Conservation (phyloP, 192 early-diverging fungal genomes). For the Kappamyces sp. region DNA sequence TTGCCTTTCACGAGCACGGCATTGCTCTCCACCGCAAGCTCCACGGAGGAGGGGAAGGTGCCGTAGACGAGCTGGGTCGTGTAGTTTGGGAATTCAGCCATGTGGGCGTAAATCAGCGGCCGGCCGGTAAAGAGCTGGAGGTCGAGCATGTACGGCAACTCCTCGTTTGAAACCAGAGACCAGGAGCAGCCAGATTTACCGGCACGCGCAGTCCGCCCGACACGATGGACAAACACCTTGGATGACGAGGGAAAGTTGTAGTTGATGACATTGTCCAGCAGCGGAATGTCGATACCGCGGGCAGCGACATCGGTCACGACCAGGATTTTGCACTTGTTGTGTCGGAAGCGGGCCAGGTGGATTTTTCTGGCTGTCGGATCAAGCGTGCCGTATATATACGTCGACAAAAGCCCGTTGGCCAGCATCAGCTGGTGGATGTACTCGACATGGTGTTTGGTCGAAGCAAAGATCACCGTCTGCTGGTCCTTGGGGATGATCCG, state of each 20-base stretch:
- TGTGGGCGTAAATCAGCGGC: slow-evolving; percentile 48
- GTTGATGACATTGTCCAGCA: slow-evolving; percentile 95
- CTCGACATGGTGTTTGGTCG: slow-evolving; percentile 98
- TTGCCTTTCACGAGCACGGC: slow-evolving; percentile 51
- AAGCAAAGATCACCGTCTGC: slow-evolving; percentile 89
- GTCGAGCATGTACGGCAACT: slow-evolving; percentile 88
- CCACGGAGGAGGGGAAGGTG: slow-evolving; percentile 62
- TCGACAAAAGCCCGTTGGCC: slow-evolving; percentile 64
- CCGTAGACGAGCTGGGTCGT: slow-evolving; percentile 79
- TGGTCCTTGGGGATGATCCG: slow-evolving; percentile 61
- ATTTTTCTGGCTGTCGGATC: slow-evolving; percentile 87
- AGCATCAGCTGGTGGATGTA: slow-evolving; percentile 73
- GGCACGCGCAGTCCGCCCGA: slow-evolving; percentile 83
- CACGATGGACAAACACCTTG: slow-evolving; percentile 96
- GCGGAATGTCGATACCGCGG: slow-evolving; percentile 97
- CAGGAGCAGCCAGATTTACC: slow-evolving; percentile 90
- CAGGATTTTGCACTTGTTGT: slow-evolving; percentile 68
- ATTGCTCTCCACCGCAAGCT: slow-evolving; percentile 72
- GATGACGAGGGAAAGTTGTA: slow-evolving; percentile 88
- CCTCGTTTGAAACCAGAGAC: slow-evolving; percentile 79
- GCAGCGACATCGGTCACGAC: slow-evolving; percentile 98
- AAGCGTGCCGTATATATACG: slow-evolving; percentile 90
- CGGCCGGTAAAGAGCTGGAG: slow-evolving; percentile 87
- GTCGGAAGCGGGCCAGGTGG: slow-evolving; percentile 79
- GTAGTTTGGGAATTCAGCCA: slow-evolving; percentile 25